Evolutionary conservation across 768 basidiomycete genomes (phyloP).

Genomic region (Auriculariales sp.): DNA sequence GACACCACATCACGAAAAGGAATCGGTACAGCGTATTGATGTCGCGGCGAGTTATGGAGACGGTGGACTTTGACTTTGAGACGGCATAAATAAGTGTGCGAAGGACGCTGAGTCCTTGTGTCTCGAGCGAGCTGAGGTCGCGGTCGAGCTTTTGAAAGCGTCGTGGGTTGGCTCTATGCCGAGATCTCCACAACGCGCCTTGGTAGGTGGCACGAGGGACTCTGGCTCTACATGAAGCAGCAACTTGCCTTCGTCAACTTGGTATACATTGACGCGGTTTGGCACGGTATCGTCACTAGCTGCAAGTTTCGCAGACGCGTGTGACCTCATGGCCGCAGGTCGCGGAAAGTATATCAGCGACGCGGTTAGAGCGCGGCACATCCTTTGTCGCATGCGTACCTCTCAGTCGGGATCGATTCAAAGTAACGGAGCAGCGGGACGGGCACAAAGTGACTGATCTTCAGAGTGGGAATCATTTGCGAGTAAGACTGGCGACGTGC

Average conservation of each 20-base stretch:
- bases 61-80: not conserved
- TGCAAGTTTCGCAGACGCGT: too few species aligned
- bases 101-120: not conserved
- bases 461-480: too few species aligned
- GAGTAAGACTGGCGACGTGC: too few species aligned
- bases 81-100: not conserved
- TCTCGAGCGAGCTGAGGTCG: not conserved
- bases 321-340: too few species aligned
- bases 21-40: not conserved
- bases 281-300: too few species aligned
- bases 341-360: too few species aligned
- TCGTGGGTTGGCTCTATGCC: not conserved
- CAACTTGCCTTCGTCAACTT: not conserved
- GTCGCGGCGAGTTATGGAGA: not conserved
- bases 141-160: not conserved
- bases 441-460: too few species aligned
- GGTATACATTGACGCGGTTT: not conserved
- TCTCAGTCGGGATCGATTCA: too few species aligned
- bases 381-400: too few species aligned
- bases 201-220: not conserved
- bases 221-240: not conserved
- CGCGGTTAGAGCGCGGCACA: too few species aligned
- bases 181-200: not conserved
- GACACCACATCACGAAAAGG: constrained; percentile 1
- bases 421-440: too few species aligned